Base-by-base conservation (phyloP, 1,284 basidiomycete species). In the Sporisorium reilianum region DNA sequence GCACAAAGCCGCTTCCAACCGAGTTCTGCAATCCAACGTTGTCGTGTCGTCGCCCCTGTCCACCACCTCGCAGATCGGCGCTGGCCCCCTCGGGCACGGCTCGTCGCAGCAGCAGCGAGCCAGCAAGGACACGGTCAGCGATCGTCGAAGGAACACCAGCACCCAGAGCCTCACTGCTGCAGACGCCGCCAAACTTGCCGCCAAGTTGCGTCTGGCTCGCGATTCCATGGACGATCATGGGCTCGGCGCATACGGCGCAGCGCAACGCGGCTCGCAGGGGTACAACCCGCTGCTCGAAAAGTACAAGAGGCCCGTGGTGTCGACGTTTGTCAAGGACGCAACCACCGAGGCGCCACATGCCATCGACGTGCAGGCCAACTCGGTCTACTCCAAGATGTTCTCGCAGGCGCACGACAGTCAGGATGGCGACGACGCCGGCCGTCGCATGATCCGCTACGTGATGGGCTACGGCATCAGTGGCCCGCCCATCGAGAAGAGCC, bases 391-490 rank as follows among this genome's bases (percentile, higher is more conserved):
- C 14, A 64, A 55, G 52, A 44, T 61, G 44, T 75, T 69, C 34
- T 62, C 70, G 10, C 74, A 60, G 51, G 68, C 63, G 46, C 70
- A 65, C 45, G 70, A 70, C 53, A 75, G 66, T 34, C 58, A 64
- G n/a, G 64, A 59, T 3, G 54, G 51, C 22, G 64, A 46, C 12
- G 61, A 55, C 25, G 36, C 46, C 5, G 56, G 57, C 6, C 49
- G 54, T 14, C 61, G 65, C 22, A 62, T 75, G 71, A 66, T 80
- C 44, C 73, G 82, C 32, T 84, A 84, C 61, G 71, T 84, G 45
- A 69, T 81, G 62, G 75, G 70, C n/a, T 83, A 78, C 45, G 82
- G 76, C 10, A 71, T 84, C 32, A 77, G 80, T 25, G 82, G 82
- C 9, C 82, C 82, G 32, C 79, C 82, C 11, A 76, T 84, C 55